Evolutionary conservation across 306 rosid genomes (phyloP).

Genomic region (Arachis stenosperma): DNA sequence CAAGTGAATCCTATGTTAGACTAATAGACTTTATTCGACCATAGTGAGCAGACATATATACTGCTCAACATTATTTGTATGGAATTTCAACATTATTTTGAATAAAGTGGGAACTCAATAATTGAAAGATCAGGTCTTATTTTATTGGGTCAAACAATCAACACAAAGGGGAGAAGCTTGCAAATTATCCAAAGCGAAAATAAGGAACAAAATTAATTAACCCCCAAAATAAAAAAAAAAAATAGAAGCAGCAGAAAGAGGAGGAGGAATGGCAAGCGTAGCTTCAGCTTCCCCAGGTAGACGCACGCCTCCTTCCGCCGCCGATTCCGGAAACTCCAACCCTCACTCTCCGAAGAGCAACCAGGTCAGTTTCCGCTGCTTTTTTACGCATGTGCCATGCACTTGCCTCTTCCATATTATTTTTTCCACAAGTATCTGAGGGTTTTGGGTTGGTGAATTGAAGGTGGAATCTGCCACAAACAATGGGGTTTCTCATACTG

Average conservation of each 20-base stretch:
- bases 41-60: too few relatives aligned
- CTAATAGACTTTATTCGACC: too few relatives aligned
- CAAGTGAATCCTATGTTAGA: too few relatives aligned
- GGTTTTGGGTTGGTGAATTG: conserved; percentile 27
- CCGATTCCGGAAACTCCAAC: conserved; percentile 52
- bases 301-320: conserved; percentile 49
- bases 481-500: conserved; percentile 46
- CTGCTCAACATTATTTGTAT: too few relatives aligned
- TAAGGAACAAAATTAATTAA: too few relatives aligned
- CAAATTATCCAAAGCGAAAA: neutral
- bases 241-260: neutral
- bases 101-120: neutral
- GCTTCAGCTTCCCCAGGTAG: conserved; percentile 55
- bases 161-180: neutral
- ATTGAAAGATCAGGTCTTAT: neutral
- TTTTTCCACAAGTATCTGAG: conserved; percentile 1
- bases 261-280: conserved; percentile 41
- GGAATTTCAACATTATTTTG: too few relatives aligned
- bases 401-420: conserved; percentile 20
- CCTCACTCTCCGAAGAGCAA: conserved; percentile 40
- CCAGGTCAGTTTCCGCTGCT: conserved; percentile 45
- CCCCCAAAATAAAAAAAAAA: too few relatives aligned
- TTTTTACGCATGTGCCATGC: conserved; percentile 13
- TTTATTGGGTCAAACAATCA: neutral
- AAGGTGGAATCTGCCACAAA: conserved; percentile 53